These are phyloP conservation scores for Nemania serpens DNA, from an alignment of 2,329 filamentous ascomycete species.

Conservation along the genomic window DNA sequence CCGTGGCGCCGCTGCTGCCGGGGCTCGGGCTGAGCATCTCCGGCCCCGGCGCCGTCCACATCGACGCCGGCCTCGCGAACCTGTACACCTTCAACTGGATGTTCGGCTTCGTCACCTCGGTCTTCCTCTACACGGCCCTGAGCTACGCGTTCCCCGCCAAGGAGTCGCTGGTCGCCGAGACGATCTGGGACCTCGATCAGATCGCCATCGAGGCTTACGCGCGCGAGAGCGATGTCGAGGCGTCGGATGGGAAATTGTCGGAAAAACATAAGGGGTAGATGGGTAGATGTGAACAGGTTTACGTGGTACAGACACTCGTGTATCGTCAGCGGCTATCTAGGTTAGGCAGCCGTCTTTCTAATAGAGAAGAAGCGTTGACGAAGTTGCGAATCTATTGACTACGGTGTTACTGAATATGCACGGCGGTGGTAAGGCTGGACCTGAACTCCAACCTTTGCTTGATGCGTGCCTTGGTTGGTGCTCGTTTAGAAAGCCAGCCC, in stretches of 20 bases:
- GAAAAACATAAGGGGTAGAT: neutral
- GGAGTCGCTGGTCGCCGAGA: constrained; percentile 53
- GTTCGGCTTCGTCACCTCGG: constrained; percentile 62
- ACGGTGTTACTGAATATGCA: no score
- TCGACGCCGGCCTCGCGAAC: constrained; percentile 52
- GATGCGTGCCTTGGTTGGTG: neutral
- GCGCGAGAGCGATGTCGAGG: constrained; percentile 27
- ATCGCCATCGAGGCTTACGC: constrained; percentile 33
- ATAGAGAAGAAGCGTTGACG: neutral
- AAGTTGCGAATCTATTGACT: neutral
- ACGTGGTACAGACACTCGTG: neutral
- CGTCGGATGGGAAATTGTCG: constrained; percentile 3
- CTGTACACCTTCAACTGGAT: constrained; percentile 71
- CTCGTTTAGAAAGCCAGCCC: no score
- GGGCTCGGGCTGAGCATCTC: constrained; percentile 55
- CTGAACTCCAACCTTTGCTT: neutral
- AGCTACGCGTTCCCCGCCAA: constrained; percentile 53
- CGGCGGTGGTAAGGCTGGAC: neutral
- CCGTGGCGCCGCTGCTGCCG: constrained; percentile 60
- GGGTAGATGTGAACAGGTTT: neutral
- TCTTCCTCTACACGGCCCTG: constrained; percentile 59
- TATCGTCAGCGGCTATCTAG: neutral
- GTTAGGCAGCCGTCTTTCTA: neutral
- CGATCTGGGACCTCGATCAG: constrained; percentile 44
- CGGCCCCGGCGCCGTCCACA: constrained; percentile 33